Evolutionary conservation across 2,329 filamentous ascomycete genomes (phyloP), one percentile per base, ranked within the genome.

Genomic region (Colletotrichum eleusines): DNA sequence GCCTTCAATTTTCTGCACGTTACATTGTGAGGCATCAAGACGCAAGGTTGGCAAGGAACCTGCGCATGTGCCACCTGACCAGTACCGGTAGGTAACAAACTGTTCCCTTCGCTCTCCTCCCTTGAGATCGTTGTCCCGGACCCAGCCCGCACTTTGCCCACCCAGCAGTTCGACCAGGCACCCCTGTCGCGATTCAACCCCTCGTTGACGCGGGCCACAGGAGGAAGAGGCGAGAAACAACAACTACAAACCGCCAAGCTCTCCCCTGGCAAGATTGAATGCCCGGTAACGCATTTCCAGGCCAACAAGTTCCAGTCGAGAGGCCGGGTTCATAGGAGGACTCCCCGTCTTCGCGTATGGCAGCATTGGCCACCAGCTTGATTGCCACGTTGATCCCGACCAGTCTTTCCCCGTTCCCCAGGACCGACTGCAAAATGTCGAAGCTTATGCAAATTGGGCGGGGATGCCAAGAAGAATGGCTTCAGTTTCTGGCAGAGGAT

Each of bases 381-480:
- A 42, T 68, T 59, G 46, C 46, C 53, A 40, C 65, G 58, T 51
- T 65, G 53, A 69, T 60, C 65, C 63, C 40, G 23, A 69, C 46
- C 48, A 71, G 64, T 59, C 46, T 31, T n/a, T 42, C 67, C 44
- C 11, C 38, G 44, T 46, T 44, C 44, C 26, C 38, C 59, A 62
- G 64, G 42, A 55, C 40, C 50, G 51, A 67, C 50, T 33, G 26
- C 58, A 59, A 40, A 38, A 28, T 54, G 26, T 53, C 46, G 38
- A 63, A 69, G 58, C 51, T 53, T 54, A 33, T 28, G 51, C 26
- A 53, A 58, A 59, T 46, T 68, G 69, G 53, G 65, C 59, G 64
- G 69, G 44, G 65, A 31, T 42, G 69, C 69, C 69, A 71, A 71
- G 69, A 63, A n/a, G 6, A 35, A 59, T 44, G 33, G 51, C 44